A percentile compares a stretch with the other conserved stretches of the same genome.
These are phyloP conservation scores for Fusarium sp. DNA, from an alignment of 2,329 filamentous ascomycete species.

Conservation along the genomic window DNA sequence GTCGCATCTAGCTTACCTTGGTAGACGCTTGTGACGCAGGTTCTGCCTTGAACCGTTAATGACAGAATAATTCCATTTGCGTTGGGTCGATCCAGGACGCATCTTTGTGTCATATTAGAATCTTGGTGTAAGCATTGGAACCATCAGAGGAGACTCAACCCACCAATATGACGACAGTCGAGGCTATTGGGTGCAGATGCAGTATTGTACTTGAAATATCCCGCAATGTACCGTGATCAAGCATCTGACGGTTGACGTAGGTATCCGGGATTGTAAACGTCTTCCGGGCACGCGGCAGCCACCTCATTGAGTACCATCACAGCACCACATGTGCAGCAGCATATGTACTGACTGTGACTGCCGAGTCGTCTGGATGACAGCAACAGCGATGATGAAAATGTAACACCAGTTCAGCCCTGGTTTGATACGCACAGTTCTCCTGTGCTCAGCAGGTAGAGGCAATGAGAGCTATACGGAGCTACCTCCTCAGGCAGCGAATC, in stretches of 20 bases:
- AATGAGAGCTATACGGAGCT: neutral
- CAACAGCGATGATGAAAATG: neutral
- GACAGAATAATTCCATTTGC: slow-evolving; percentile 13
- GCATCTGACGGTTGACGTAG: neutral
- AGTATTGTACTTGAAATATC: neutral
- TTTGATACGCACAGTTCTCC: slow-evolving; percentile 5
- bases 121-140: slow-evolving; percentile 4
- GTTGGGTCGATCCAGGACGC: slow-evolving; percentile 9
- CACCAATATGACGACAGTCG: slow-evolving; percentile 8
- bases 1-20: slow-evolving; percentile 10
- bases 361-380: slow-evolving; percentile 10
- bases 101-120: slow-evolving; percentile 13
- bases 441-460: slow-evolving; percentile 2
- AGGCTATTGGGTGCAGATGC: neutral
- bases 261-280: neutral
- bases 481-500: slow-evolving; percentile 1
- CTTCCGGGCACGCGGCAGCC: neutral
- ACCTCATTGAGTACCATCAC: neutral
- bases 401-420: neutral
- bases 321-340: neutral
- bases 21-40: slow-evolving; percentile 38
- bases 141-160: neutral
- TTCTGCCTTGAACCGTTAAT: slow-evolving; percentile 24
- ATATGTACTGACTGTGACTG: neutral
- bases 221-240: neutral